These are phyloP conservation scores for Saccharomycopsis fermentans DNA, from an alignment of 805 yeast genomes.

Conservation along the genomic window DNA sequence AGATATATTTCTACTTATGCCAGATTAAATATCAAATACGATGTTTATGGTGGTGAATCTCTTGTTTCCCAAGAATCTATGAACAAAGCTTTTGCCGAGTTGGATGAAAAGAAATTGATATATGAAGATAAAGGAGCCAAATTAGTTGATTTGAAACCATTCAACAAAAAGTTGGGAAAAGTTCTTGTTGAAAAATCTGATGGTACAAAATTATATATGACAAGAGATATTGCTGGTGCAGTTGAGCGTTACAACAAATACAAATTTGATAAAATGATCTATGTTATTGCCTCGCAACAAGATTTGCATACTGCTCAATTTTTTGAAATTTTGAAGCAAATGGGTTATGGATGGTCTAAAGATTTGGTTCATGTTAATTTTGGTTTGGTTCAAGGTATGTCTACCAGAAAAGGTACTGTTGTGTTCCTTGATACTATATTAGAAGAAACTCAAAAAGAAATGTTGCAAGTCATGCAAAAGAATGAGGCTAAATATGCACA, in stretches of 20 bases:
- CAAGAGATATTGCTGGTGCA: conserved; percentile 97
- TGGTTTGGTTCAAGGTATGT: conserved; percentile 98
- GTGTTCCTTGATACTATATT: conserved; percentile 92
- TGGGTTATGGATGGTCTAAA: conserved; percentile 84
- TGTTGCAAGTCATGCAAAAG: conserved; percentile 94
- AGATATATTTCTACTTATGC: conserved; percentile 83
- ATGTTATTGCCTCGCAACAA: conserved; percentile 94
- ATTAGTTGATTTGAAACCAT: conserved; percentile 72
- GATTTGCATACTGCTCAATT: conserved; percentile 91
- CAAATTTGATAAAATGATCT: conserved; percentile 90
- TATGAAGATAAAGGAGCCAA: conserved; percentile 87
- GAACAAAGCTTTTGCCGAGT: conserved; percentile 50
- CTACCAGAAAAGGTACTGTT: conserved; percentile 96
- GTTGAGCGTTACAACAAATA: conserved; percentile 75
- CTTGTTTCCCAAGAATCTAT: conserved; percentile 72
- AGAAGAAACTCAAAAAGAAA: conserved; percentile 84
- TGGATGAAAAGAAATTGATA: conserved; percentile 59
- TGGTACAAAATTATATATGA: conserved; percentile 87
- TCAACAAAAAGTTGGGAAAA: conserved; percentile 88
- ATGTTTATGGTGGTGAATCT: conserved; percentile 90
- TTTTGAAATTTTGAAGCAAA: conserved; percentile 83
- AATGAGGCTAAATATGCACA: conserved; percentile 86
- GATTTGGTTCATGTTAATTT: conserved; percentile 77
- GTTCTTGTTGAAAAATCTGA: conserved; percentile 88
- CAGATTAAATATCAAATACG: conserved; percentile 82